Percentiles rank a stretch among this genome's conserved stretches.
Evolutionary conservation across 805 yeast genomes (phyloP).

Genomic region (Wickerhamomyces silvicola): DNA sequence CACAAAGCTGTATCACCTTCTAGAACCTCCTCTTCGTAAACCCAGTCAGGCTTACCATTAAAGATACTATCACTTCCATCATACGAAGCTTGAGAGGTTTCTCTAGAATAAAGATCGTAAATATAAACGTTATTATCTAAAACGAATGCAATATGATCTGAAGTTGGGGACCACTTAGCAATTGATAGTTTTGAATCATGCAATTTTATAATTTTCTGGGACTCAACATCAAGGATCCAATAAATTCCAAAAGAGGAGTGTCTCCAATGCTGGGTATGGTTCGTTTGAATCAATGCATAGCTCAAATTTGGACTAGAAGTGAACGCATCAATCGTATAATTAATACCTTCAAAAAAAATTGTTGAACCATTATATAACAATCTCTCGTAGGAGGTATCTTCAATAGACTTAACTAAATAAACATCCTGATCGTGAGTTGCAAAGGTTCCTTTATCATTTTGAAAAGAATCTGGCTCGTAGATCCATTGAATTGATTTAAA

Average conservation of each 20-base stretch:
- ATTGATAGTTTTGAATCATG: slow-evolving; percentile 31
- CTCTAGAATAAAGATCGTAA: slow-evolving; percentile 28
- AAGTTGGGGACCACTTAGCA: slow-evolving; percentile 73
- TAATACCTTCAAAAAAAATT: slow-evolving; percentile 33
- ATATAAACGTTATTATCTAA: slow-evolving; percentile 64
- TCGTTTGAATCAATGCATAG: slow-evolving; percentile 53
- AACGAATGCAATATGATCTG: slow-evolving; percentile 59
- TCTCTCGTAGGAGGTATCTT: slow-evolving; percentile 36
- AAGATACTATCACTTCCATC: slow-evolving; percentile 70
- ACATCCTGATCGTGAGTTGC: slow-evolving; percentile 40
- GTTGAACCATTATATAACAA: slow-evolving; percentile 43
- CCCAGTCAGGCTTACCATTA: slow-evolving; percentile 93
- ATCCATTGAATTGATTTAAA: slow-evolving; percentile 67
- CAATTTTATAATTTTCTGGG: slow-evolving; percentile 18
- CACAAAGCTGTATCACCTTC: slow-evolving; percentile 65
- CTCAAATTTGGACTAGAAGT: slow-evolving; percentile 63
- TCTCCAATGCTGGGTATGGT: slow-evolving; percentile 54
- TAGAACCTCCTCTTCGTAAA: slow-evolving; percentile 85
- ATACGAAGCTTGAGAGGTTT: slow-evolving; percentile 40
- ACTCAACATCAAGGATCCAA: slow-evolving; percentile 33
- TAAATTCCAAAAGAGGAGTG: slow-evolving; percentile 40
- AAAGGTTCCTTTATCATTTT: slow-evolving; percentile 61
- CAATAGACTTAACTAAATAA: slow-evolving; percentile 50
- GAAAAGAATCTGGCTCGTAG: slow-evolving; percentile 36
- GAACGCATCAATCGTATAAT: slow-evolving; percentile 44